Evolutionary conservation across 2,329 filamentous ascomycete species (phyloP), one percentile per base, ranked within the genome.

Genomic region (Tolypocladium ovalisporum): DNA sequence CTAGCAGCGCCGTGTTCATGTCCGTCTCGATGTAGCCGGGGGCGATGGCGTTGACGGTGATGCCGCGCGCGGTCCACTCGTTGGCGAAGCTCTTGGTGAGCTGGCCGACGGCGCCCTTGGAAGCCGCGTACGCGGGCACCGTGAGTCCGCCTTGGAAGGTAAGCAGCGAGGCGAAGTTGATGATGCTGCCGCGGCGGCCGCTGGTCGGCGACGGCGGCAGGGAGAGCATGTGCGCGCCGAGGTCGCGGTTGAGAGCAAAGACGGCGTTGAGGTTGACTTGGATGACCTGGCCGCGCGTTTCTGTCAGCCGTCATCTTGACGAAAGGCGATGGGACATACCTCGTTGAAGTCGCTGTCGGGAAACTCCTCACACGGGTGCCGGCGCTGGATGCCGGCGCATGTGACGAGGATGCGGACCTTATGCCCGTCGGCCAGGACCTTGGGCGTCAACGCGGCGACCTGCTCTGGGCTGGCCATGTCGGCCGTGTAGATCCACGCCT

Each of bases 11-110:
- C 62, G 79, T 81, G 70, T 96, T 97, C 92, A 96, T 96, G 60
- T 96, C 91, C n/a, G 91, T 96, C 54, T 83, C 88, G 64, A 96
- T 89, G 71, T 96, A 96, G 0, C 91, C 91, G 0, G 91, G 91
- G 2, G 91, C 90, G 67, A 96, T 89, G 9, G 88, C 89, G 70
- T 96, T 96, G 44, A 96, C 90, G 1, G 82, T 89, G 60, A 96
- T 80, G 2, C 90, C 90, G 66, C 84, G 81, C n/a, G 77, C 71
- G 0, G 86, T 84, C 91, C 91, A 96, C 74, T 95, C 89, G 68
- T 96, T 96, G 52, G 86, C 85, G 58, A 96, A 78, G 32, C 87
- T 86, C 75, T 94, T 95, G 55, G 90, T 95, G 59, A 95, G 73
- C 74, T 96, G 90, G 7, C 84, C 87, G 0, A 96, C 85, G 10